Conservation (phyloP, 1,284 basidiomycete species). For the Marasmius tenuissimus region DNA sequence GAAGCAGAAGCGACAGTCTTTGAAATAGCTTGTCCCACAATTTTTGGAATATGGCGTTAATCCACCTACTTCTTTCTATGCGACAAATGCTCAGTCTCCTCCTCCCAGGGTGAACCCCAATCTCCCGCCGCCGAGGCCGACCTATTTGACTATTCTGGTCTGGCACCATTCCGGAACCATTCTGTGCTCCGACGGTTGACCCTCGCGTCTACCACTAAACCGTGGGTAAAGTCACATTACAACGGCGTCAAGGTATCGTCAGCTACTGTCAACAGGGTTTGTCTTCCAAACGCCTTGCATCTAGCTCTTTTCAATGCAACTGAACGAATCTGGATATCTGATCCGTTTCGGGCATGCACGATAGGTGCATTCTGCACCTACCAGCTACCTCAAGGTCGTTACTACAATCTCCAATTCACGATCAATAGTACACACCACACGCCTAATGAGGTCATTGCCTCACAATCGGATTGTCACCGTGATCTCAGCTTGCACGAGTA, state of each 20-base stretch:
- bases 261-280: neutral
- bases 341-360: neutral
- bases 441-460: slow-evolving; percentile 42
- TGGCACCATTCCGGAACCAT: neutral
- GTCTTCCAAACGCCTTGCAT: neutral
- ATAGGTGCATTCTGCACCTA: neutral
- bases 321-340: neutral
- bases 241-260: neutral
- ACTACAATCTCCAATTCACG: neutral
- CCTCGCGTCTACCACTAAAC: neutral
- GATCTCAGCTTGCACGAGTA: slow-evolving; percentile 43
- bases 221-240: neutral
- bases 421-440: slow-evolving; percentile 31
- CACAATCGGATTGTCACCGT: slow-evolving; percentile 36
- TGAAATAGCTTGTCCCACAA: slow-evolving; percentile 40
- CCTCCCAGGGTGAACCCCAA: neutral
- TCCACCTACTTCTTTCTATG: slow-evolving; percentile 37
- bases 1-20: slow-evolving; percentile 37
- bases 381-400: neutral
- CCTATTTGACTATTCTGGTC: neutral
- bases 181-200: neutral
- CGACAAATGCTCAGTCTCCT: slow-evolving; percentile 25
- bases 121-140: neutral
- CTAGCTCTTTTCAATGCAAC: neutral
- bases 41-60: slow-evolving; percentile 44